These are phyloP conservation scores for Stygiomarasmius scandens DNA, from an alignment of 1,284 basidiomycete species.

Conservation along the genomic window DNA sequence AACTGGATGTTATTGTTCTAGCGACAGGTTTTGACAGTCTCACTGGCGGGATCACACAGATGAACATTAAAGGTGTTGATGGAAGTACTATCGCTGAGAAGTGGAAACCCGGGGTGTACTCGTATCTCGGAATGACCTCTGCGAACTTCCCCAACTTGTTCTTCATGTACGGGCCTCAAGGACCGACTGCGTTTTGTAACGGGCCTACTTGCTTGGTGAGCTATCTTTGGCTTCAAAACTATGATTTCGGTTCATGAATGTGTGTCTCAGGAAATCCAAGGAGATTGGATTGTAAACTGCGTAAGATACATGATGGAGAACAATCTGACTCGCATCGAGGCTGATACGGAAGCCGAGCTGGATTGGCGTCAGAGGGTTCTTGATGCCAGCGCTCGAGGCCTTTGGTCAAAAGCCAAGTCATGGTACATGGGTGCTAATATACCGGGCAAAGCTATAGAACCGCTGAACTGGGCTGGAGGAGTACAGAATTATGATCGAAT, in stretches of 20 bases:
- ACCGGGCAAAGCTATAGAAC: constrained; percentile 18
- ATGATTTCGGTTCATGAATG: background rate
- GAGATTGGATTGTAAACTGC: constrained; percentile 28
- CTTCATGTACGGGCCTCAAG: constrained; percentile 27
- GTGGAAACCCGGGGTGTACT: constrained; percentile 22
- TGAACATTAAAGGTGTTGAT: constrained; percentile 22
- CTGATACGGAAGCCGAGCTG: constrained; percentile 22
- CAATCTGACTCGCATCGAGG: constrained; percentile 20
- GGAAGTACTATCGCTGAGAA: constrained; percentile 21
- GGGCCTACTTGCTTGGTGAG: constrained; percentile 25
- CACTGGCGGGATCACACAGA: constrained; percentile 25
- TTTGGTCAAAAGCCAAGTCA: constrained; percentile 4
- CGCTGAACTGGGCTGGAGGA: constrained; percentile 27
- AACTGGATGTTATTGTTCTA: constrained; percentile 23
- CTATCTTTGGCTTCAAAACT: background rate
- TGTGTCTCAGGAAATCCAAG: constrained; percentile 24
- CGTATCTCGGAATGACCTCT: constrained; percentile 23
- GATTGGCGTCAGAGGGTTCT: constrained; percentile 19
- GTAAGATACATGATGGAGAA: constrained; percentile 22
- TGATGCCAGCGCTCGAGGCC: background rate
- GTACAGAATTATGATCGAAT: constrained; percentile 19
- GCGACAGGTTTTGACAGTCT: constrained; percentile 29
- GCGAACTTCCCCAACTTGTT: constrained; percentile 26
- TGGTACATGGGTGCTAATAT: constrained; percentile 14
- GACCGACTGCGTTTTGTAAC: constrained; percentile 26